Evolutionary conservation across 2,329 filamentous ascomycete genomes (phyloP), one percentile per base, ranked within the genome.

Genomic region (Ambrosiella beaveri): DNA sequence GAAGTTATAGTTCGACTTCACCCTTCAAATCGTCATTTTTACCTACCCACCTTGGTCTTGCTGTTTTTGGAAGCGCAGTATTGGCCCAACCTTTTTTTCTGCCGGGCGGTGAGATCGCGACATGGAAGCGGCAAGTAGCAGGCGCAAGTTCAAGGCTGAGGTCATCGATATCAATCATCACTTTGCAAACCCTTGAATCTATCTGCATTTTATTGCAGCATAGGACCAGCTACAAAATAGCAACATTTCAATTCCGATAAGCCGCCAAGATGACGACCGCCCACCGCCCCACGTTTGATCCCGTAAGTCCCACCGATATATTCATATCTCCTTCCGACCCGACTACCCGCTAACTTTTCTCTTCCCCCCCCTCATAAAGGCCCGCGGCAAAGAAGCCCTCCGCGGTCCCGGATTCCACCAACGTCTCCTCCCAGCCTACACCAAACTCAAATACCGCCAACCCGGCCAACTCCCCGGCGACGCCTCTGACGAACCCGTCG

Each of bases 401-500:
- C 85, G 89, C 66, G 93, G 93, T 53, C 87, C 88, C 54, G 91
- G 89, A 65, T 97, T 96, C 74, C 93, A 98, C 69, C 91, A 97
- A 71, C 86, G 93, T 65, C 85, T 97, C 13, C 83, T 96, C 12
- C 91, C 93, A 39, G 93, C 93, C 38, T 86, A 98, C 70, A 97
- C 88, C 11, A 84, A 88, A 63, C 83, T 98, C 67, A 98, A 98
- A 73, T 86, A 84, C 68, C 81, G 88, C 75, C 83, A 79, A 52
- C 74, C 85, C n/a, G 90, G 89, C 50, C 93, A 98, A 73, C 93
- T 93, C 65, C 85, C 85, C 38, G 69, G 70, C 55, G 88, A 94
- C 63, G 68, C 73, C 53, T 71, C 77, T 63, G 51, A 39, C 27
- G 73, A 77, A 59, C 61, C 67, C 57, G 87, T 86, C 67, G 91